Conservation (phyloP, 2,329 filamentous ascomycete genomes). For the Clarireedia hainanense region DNA sequence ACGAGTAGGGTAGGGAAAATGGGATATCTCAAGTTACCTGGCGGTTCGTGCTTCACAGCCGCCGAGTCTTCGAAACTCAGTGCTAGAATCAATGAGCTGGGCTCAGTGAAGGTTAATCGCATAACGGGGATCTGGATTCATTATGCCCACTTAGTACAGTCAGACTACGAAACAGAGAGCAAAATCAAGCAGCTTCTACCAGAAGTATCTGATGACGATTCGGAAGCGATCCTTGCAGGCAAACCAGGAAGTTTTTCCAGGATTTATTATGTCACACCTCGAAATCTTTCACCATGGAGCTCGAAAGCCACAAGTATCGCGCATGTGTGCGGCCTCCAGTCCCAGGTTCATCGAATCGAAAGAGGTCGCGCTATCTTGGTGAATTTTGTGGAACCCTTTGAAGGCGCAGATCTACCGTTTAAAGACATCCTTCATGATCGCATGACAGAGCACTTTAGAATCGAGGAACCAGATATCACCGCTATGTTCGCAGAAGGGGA, state of each 20-base stretch:
- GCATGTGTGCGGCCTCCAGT: slow-evolving; percentile 76
- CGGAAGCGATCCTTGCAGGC: slow-evolving; percentile 10
- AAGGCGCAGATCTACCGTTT: slow-evolving; percentile 44
- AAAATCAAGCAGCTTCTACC: slow-evolving; percentile 24
- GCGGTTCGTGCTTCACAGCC: slow-evolving; percentile 26
- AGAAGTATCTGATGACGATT: slow-evolving; percentile 9
- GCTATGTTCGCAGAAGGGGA: slow-evolving; percentile 69
- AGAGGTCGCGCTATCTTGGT: slow-evolving; percentile 72
- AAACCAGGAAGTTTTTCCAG: slow-evolving; percentile 11
- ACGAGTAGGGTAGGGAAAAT: slow-evolving; percentile 9
- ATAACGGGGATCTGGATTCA: slow-evolving; percentile 25
- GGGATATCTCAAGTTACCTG: slow-evolving; percentile 23
- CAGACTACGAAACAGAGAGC: slow-evolving; percentile 16
- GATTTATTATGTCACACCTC: slow-evolving; percentile 61
- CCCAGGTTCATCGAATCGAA: slow-evolving; percentile 70
- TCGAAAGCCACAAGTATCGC: slow-evolving; percentile 93
- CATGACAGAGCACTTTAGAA: slow-evolving; percentile 82
- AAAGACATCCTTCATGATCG: slow-evolving; percentile 77
- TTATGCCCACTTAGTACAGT: slow-evolving; percentile 23
- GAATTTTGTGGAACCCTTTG: slow-evolving; percentile 46
- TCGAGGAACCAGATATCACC: slow-evolving; percentile 58
- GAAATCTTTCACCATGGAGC: slow-evolving; percentile 93
- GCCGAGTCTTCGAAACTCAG: slow-evolving; percentile 25
- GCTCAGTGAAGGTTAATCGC: slow-evolving; percentile 16
- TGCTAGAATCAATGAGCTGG: slow-evolving; percentile 15